These are phyloP conservation scores for Heracleum sosnowskyi DNA, from an alignment of 129 eudicot genomes.

Conservation along the genomic window DNA sequence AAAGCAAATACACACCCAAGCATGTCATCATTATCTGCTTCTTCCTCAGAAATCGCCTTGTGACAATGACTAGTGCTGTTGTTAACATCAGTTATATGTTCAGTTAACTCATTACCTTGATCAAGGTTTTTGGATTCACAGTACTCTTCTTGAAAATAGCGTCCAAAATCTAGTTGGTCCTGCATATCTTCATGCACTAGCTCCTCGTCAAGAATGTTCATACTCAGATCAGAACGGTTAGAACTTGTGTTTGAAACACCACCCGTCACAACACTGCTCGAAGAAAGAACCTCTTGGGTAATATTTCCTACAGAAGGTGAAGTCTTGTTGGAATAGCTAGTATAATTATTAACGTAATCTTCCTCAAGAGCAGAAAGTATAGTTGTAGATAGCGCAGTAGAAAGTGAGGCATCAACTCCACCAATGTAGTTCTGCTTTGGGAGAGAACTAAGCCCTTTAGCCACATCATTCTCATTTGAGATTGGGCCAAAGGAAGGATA, in stretches of 20 bases:
- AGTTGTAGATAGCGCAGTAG: conserved; percentile 17
- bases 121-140: conserved; percentile 38
- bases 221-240: conserved; percentile 55
- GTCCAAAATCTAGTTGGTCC: conserved; percentile 40
- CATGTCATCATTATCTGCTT: conserved; percentile 63
- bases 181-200: conserved; percentile 49
- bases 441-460: conserved; percentile 17
- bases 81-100: conserved; percentile 34
- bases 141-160: conserved; percentile 44
- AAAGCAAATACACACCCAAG: conserved; percentile 75
- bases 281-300: conserved; percentile 32
- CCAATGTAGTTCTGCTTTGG: conserved; percentile 15
- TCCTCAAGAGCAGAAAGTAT: conserved; percentile 29
- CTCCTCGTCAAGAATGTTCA: conserved; percentile 48
- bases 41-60: conserved; percentile 50
- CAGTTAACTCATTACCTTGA: conserved; percentile 25
- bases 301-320: conserved; percentile 25
- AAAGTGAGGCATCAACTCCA: conserved; percentile 11
- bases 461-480: conserved; percentile 24
- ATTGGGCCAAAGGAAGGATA: conserved; percentile 26
- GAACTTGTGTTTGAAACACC: conserved; percentile 55
- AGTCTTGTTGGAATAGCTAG: conserved; percentile 23
- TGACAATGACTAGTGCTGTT: conserved; percentile 30
- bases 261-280: conserved; percentile 40
- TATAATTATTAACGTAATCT: conserved; percentile 36